These are phyloP conservation scores for Vinca major DNA, from an alignment of 305 asterid genomes.

Conservation along the genomic window DNA sequence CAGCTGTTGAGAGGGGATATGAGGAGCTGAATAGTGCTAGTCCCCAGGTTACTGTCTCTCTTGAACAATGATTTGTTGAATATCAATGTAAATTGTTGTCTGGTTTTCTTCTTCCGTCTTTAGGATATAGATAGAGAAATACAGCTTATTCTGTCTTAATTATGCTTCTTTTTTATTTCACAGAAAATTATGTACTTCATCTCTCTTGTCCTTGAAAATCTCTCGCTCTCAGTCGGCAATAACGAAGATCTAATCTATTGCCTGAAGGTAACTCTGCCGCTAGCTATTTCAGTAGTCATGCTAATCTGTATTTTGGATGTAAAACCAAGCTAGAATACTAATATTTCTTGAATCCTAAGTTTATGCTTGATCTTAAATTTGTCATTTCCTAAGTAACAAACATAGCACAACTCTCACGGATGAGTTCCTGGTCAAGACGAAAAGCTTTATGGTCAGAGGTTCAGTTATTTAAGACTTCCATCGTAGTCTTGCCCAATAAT, in stretches of 20 bases:
- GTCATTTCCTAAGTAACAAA: background rate
- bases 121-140: background rate
- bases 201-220: slow-evolving; percentile 85
- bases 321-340: background rate
- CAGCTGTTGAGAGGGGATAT: slow-evolving; percentile 95
- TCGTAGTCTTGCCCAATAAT: background rate
- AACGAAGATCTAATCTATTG: slow-evolving; percentile 92
- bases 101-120: slow-evolving; percentile 1
- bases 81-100: slow-evolving; percentile 9
- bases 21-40: slow-evolving; percentile 69
- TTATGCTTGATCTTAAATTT: slow-evolving; percentile 4
- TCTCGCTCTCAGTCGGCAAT: slow-evolving; percentile 69
- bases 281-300: background rate
- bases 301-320: background rate
- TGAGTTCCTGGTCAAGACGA: background rate
- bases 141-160: slow-evolving; percentile 11
- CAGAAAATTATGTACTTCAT: slow-evolving; percentile 96
- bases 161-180: slow-evolving; percentile 20
- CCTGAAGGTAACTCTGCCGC: slow-evolving; percentile 55
- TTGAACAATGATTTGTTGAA: no score
- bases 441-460: background rate
- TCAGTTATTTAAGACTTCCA: background rate
- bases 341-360: slow-evolving; percentile 1
- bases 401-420: background rate
- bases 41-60: slow-evolving; percentile 61